Percentiles rank a stretch among this genome's conserved stretches.
These are phyloP conservation scores for Starmerella vitae DNA, from an alignment of 805 yeast species.

Conservation along the genomic window DNA sequence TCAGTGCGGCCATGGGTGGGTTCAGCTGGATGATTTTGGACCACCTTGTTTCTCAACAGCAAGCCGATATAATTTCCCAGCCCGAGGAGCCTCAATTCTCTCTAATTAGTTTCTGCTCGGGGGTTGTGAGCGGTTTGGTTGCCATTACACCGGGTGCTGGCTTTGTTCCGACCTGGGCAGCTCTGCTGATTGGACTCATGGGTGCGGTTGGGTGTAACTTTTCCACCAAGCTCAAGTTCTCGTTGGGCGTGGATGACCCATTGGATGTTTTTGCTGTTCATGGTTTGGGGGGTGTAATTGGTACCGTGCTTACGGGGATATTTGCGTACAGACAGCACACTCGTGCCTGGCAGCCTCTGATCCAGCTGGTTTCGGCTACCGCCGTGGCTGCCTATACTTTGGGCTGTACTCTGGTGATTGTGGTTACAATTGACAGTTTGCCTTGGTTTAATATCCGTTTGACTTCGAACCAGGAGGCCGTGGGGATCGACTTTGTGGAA, in stretches of 20 bases:
- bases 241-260: conserved; percentile 78
- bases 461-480: conserved; percentile 70
- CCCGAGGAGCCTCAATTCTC: conserved; percentile 49
- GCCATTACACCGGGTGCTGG: conserved; percentile 97
- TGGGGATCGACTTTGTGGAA: conserved; percentile 80
- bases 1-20: conserved; percentile 39
- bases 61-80: not conserved
- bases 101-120: conserved; percentile 86
- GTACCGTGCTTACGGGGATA: conserved; percentile 64
- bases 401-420: conserved; percentile 52
- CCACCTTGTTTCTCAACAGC: conserved; percentile 16
- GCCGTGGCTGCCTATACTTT: conserved; percentile 68
- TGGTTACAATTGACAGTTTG: conserved; percentile 53
- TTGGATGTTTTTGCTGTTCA: conserved; percentile 77
- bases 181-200: conserved; percentile 58
- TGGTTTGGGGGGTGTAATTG: conserved; percentile 32
- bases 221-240: conserved; percentile 66
- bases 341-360: conserved; percentile 57
- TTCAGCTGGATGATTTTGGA: conserved; percentile 35
- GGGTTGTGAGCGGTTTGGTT: conserved; percentile 86
- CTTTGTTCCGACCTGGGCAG: conserved; percentile 72
- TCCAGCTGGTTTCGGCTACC: conserved; percentile 67
- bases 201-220: conserved; percentile 70
- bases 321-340: conserved; percentile 65
- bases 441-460: conserved; percentile 76